These are phyloP conservation scores for Thelephora aurantiotincta DNA, from an alignment of 768 basidiomycete species.

Conservation along the genomic window DNA sequence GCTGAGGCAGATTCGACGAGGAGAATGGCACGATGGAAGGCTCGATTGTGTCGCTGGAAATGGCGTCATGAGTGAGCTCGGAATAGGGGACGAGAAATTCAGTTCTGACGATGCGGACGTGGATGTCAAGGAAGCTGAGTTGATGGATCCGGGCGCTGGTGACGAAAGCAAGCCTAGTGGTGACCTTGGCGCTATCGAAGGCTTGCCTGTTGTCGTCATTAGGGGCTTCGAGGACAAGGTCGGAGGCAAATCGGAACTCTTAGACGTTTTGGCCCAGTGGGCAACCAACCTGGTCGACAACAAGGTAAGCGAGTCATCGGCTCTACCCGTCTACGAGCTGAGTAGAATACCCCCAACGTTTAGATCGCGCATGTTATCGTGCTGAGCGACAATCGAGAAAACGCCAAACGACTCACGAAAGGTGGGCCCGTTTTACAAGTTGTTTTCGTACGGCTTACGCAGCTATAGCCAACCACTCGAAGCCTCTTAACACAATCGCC, in stretches of 20 bases:
- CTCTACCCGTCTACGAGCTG: not conserved
- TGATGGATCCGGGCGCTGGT: slow-evolving; percentile 6
- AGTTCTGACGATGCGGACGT: slow-evolving; percentile 19
- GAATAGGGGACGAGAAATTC: slow-evolving; percentile 62
- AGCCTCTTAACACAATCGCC: slow-evolving; percentile 65
- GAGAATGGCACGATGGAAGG: slow-evolving; percentile 77
- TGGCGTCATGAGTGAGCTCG: slow-evolving; percentile 77
- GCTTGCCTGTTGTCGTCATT: slow-evolving; percentile 79
- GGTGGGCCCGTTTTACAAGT: slow-evolving; percentile 26
- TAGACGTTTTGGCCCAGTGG: slow-evolving; percentile 73
- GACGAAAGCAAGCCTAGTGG: slow-evolving; percentile 14
- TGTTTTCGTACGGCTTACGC: not conserved
- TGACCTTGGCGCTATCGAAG: slow-evolving; percentile 37
- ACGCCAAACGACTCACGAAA: slow-evolving; percentile 72
- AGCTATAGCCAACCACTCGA: slow-evolving; percentile 60
- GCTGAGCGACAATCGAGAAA: slow-evolving; percentile 80
- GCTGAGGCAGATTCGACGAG: slow-evolving; percentile 36
- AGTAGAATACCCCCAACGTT: not conserved
- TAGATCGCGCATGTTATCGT: slow-evolving; percentile 89
- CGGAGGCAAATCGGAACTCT: slow-evolving; percentile 51
- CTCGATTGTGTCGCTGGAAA: slow-evolving; percentile 78
- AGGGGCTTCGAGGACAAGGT: slow-evolving; percentile 57
- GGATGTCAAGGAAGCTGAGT: not conserved
- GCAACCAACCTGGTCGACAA: slow-evolving; percentile 70
- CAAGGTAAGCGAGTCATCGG: slow-evolving; percentile 30